Base-by-base conservation (phyloP, 768 basidiomycete species). In the Cystofilobasidium bisporidii region DNA sequence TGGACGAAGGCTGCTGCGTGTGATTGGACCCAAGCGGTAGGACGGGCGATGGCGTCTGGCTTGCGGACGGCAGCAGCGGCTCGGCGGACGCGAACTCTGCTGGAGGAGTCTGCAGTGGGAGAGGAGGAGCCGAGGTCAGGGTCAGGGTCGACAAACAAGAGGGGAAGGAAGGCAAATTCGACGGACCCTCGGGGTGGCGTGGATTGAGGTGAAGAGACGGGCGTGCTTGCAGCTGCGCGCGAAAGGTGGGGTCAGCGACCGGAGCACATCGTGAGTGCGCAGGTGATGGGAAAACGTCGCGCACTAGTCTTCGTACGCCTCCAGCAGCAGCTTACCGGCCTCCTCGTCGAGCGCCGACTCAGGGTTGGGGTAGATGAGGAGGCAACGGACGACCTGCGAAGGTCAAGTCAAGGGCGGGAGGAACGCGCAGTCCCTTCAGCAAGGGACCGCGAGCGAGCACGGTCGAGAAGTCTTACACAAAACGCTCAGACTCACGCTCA, bases 311-410 rank as follows among this genome's bases (percentile, higher is more conserved):
- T 87, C 84, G 76, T 96, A 98, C 69, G 93, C 86, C 75, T 94
- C 76, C 56, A 94, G 80, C 45, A 96, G 78, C 60, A 94, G 81
- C 76, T 91, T 94, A 28, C 93, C 94, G 0, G 93, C 93, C 75
- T 96, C 91, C 75, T 97, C 93, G 76, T 97, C 91, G 58, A 97
- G 80, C 0, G 93, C 94, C 11, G 90, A 93, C 77, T 97, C 93
- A 38, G 94, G 91, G 75, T 96, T 96, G 36, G 93, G 93, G 75
- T 92, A 92, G 71, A 98, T 97, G 70, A 98, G 83, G 56, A 98
- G 84, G 74, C 93, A 96, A 76, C 92, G 93, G 71, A 97, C 86
- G 33, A 91, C 93, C 78, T 78, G 43, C 56, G 9, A 20, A 55
- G 12, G 33, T 15, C 15, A 8, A 17, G 40, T 9, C 14, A 36